phyloP scores from a whole-genome alignment of 768 basidiomycete species.

The Cytidiella melzeri region DNA sequence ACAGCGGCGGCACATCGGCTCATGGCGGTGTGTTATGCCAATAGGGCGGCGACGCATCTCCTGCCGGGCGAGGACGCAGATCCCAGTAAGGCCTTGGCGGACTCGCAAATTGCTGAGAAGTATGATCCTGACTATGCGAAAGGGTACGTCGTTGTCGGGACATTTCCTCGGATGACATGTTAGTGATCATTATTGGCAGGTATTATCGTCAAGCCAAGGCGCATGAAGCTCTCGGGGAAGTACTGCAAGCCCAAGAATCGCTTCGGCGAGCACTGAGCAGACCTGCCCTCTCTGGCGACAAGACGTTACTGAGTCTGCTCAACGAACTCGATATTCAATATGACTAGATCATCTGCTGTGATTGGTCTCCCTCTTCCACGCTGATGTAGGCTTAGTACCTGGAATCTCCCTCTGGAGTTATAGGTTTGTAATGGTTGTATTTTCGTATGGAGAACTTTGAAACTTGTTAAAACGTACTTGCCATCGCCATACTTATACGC shows the following conservation, averaged over 20 bases:
- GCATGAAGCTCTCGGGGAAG: constrained; percentile 16
- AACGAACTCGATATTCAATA: not conserved
- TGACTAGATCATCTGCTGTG: not conserved
- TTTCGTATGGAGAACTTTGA: too few relatives aligned
- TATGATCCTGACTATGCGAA: constrained; percentile 26
- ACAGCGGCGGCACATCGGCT: constrained; percentile 23
- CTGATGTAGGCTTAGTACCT: too few relatives aligned
- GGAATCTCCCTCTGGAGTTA: too few relatives aligned
- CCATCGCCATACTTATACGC: too few relatives aligned
- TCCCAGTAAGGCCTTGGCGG: constrained; percentile 25
- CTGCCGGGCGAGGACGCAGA: constrained; percentile 22
- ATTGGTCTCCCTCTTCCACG: not conserved
- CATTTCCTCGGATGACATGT: not conserved
- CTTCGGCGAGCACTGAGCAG: constrained; percentile 21
- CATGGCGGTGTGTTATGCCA: constrained; percentile 24
- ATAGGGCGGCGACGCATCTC: constrained; percentile 27
- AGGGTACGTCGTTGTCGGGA: constrained; percentile 20
- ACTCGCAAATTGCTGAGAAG: constrained; percentile 23
- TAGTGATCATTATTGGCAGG: constrained; percentile 11
- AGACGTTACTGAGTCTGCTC: not conserved
- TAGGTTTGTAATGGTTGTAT: too few relatives aligned
- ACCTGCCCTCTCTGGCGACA: constrained; percentile 13
- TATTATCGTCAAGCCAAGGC: constrained; percentile 30
- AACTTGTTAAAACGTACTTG: too few relatives aligned
- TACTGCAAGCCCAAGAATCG: constrained; percentile 20